These are phyloP conservation scores for Periglandula ipomoeae DNA, from an alignment of 2,329 filamentous ascomycete genomes.

Conservation along the genomic window DNA sequence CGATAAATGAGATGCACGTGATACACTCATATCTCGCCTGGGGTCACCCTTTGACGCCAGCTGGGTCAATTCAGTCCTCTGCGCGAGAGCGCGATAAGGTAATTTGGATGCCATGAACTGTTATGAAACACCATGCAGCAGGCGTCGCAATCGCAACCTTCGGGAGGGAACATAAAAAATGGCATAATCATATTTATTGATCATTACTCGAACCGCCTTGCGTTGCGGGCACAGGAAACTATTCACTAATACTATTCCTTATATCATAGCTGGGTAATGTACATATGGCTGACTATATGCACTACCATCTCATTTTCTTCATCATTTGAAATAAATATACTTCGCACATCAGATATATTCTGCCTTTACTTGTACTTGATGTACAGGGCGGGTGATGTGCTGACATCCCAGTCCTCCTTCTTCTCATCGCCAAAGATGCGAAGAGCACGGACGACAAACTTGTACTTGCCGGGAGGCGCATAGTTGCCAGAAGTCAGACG, in stretches of 20 bases:
- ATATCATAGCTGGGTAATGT: not conserved
- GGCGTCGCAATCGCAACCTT: too few relatives aligned
- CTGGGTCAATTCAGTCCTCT: too few relatives aligned
- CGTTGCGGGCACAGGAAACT: too few relatives aligned
- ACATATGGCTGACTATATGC: not conserved
- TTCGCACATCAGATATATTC: not conserved
- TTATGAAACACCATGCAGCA: too few relatives aligned
- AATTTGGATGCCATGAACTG: too few relatives aligned
- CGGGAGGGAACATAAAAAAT: too few relatives aligned
- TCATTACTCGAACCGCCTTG: not conserved
- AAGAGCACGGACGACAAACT: constrained; percentile 38
- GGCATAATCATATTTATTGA: too few relatives aligned
- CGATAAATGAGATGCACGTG: too few relatives aligned
- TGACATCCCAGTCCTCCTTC: constrained; percentile 36
- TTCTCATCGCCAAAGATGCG: constrained; percentile 41
- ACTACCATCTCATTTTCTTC: not conserved
- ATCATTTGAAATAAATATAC: not conserved
- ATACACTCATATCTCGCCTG: too few relatives aligned
- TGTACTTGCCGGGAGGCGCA: constrained; percentile 40
- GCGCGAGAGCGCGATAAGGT: too few relatives aligned
- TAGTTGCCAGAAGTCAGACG: constrained; percentile 36
- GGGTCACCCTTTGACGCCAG: too few relatives aligned
- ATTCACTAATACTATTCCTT: not conserved
- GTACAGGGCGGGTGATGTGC: constrained; percentile 32
- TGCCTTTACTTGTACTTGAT: constrained; percentile 29